Evolutionary conservation across 78 protist genomes (phyloP).

Genomic region (slime mould (Dictyostelium discoideum)): dicty_2.7 NC_007088.5:5138501-5139000

Average conservation of each 20-base stretch:
- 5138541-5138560: slow-evolving; percentile 45
- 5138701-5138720: slow-evolving; percentile 35
- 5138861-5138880: slow-evolving; percentile 61
- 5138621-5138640: slow-evolving; percentile 36
- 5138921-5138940: slow-evolving; percentile 24
- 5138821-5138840: slow-evolving; percentile 30
- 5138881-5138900: slow-evolving; percentile 20
- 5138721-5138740: slow-evolving; percentile 12
- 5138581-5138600: slow-evolving; percentile 45
- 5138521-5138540: neutral
- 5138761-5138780: slow-evolving; percentile 5
- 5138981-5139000: slow-evolving; percentile 23
- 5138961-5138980: slow-evolving; percentile 77
- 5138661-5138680: slow-evolving; percentile 29
- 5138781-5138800: slow-evolving; percentile 55
- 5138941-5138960: slow-evolving; percentile 4
- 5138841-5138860: slow-evolving; percentile 45
- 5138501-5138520: neutral
- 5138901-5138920: neutral
- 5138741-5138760: slow-evolving; percentile 4
- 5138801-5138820: slow-evolving; percentile 68
- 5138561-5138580: slow-evolving; percentile 24
- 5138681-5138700: slow-evolving; percentile 19
- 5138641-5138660: slow-evolving; percentile 8
- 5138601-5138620: slow-evolving; percentile 29